Conservation (phyloP, 148 eudicot species). For the Camellia japonica region DNA sequence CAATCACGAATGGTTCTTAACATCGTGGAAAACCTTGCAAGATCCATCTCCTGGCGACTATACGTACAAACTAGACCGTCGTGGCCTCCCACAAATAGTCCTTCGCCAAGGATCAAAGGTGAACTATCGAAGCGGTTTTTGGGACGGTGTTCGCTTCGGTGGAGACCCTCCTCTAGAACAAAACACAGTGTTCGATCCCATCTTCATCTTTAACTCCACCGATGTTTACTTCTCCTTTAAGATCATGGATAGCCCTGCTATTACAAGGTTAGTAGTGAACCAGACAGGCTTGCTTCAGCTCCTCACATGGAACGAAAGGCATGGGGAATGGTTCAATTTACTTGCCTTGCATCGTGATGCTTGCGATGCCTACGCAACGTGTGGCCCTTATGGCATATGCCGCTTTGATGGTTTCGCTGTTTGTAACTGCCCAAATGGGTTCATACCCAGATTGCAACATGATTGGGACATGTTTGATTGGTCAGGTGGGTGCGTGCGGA, state of each 20-base stretch:
- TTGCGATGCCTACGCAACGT: constrained; percentile 10
- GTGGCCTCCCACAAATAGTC: too few species aligned
- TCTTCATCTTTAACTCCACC: neutral
- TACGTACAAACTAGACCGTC: too few species aligned
- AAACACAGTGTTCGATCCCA: constrained; percentile 5
- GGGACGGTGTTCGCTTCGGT: too few species aligned
- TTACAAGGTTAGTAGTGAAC: constrained; percentile 15
- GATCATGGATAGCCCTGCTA: neutral
- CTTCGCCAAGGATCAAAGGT: too few species aligned
- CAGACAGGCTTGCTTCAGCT: neutral
- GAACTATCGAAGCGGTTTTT: too few species aligned
- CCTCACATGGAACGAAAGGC: neutral
- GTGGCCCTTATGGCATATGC: constrained; percentile 26
- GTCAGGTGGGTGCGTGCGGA: too few species aligned
- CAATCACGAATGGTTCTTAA: too few species aligned
- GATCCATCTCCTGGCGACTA: too few species aligned
- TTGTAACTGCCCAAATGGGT: constrained; percentile 14
- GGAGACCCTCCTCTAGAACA: too few species aligned
- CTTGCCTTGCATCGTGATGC: neutral
- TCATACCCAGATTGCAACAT: too few species aligned
- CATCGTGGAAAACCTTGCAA: too few species aligned
- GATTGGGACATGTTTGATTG: too few species aligned
- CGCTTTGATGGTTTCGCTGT: neutral
- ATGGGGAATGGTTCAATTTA: constrained; percentile 7
- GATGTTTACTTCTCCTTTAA: constrained; percentile 3